Conservation (phyloP, 1,139 yeast species). For the Yamadazyma trypodendri region DNA sequence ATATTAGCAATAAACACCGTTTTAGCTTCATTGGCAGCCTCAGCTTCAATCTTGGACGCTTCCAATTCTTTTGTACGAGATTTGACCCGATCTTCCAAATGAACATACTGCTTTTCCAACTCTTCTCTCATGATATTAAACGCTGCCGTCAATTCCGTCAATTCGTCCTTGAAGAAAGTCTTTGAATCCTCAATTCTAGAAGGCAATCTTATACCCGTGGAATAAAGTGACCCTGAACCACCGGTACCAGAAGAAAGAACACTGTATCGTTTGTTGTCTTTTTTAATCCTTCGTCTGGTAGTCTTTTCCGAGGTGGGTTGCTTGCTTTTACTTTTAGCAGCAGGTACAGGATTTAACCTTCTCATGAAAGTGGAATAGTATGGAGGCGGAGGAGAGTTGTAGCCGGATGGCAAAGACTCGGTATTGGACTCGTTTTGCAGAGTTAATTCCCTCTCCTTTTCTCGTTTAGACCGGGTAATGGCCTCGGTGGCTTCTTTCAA, state of each 20-base stretch:
- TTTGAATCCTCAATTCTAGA: constrained; percentile 55
- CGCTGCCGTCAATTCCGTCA: constrained; percentile 82
- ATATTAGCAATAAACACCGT: constrained; percentile 94
- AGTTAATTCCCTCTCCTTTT: constrained; percentile 14
- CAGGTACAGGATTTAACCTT: constrained; percentile 10
- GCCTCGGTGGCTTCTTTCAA: constrained; percentile 83
- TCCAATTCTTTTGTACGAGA: constrained; percentile 86
- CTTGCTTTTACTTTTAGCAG: neutral
- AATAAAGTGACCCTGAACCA: constrained; percentile 27
- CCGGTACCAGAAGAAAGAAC: constrained; percentile 32
- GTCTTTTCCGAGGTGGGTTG: neutral
- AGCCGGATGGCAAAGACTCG: constrained; percentile 6
- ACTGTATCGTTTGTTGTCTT: constrained; percentile 22
- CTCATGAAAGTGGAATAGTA: constrained; percentile 18
- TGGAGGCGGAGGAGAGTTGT: constrained; percentile 16
- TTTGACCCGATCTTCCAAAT: constrained; percentile 85
- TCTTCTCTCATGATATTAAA: constrained; percentile 91
- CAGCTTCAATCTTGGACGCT: constrained; percentile 86
- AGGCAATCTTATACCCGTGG: constrained; percentile 45
- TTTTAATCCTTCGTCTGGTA: neutral
- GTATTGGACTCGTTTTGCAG: constrained; percentile 5
- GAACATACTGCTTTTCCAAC: constrained; percentile 75
- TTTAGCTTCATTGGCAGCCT: constrained; percentile 91
- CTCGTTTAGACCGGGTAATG: constrained; percentile 37
- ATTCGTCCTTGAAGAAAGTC: constrained; percentile 74